These are phyloP conservation scores for Strombidium stylifer DNA, from an alignment of 73 alveolate species.

Conservation along the genomic window DNA sequence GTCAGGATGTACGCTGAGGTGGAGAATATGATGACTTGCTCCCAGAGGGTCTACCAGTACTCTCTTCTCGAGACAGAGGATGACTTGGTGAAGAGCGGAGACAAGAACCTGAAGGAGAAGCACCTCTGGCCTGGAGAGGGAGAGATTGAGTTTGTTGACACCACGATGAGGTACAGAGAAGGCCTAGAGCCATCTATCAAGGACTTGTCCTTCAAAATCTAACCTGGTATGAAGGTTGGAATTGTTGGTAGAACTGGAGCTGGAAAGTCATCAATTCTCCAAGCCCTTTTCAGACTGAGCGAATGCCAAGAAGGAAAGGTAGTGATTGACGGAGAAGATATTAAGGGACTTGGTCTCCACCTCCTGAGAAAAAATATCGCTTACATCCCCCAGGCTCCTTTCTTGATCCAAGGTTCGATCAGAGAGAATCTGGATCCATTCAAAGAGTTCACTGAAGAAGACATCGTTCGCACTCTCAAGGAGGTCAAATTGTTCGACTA, in stretches of 20 bases:
- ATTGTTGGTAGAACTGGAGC: conserved; percentile 70
- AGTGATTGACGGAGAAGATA: conserved; percentile 40
- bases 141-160: conserved; percentile 60
- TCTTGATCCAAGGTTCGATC: conserved; percentile 56
- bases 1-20: conserved; percentile 5
- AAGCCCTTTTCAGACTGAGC: conserved; percentile 44
- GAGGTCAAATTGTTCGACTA: too few species aligned
- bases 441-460: background rate
- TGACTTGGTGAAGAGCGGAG: conserved; percentile 2
- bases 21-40: conserved; percentile 13
- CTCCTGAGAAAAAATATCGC: conserved; percentile 67
- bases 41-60: conserved; percentile 31
- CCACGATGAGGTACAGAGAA: conserved; percentile 75
- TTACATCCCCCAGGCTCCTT: conserved; percentile 82
- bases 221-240: conserved; percentile 69
- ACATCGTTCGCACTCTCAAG: background rate
- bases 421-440: conserved; percentile 53
- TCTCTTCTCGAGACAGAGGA: conserved; percentile 32
- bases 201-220: conserved; percentile 60
- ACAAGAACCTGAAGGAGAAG: conserved; percentile 2
- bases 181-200: conserved; percentile 76
- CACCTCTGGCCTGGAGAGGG: conserved; percentile 79
- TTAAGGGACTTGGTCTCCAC: conserved; percentile 46
- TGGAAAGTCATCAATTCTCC: conserved; percentile 37
- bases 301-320: conserved; percentile 39